Evolutionary conservation across 495 filamentous ascomycete genomes (phyloP).

Genomic region (Achaetomiella virescens): DNA sequence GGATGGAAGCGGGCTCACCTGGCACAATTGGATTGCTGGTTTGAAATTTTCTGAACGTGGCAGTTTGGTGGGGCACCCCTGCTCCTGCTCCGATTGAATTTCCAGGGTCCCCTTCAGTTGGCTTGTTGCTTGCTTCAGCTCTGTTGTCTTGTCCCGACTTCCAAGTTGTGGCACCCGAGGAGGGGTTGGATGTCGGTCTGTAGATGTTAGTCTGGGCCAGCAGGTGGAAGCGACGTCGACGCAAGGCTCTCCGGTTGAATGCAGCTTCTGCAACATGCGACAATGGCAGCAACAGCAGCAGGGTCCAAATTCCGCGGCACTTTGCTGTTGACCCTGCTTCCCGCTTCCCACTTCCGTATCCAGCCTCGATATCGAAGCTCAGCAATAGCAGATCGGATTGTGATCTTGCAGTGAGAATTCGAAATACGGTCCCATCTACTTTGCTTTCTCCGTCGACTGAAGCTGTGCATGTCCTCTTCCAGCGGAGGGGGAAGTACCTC

Average conservation of each 20-base stretch:
- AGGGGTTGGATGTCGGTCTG: conserved; percentile 11
- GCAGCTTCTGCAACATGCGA: conserved; percentile 23
- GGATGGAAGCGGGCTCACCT: conserved; percentile 14
- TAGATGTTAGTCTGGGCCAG: not conserved
- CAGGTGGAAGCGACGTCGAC: conserved; percentile 12
- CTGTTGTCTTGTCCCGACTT: not conserved
- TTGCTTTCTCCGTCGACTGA: not conserved
- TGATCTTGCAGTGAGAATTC: too few relatives aligned
- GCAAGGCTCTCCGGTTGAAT: conserved; percentile 26
- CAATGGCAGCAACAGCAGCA: not conserved
- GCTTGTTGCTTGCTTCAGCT: not conserved
- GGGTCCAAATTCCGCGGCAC: not conserved
- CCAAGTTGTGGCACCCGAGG: not conserved
- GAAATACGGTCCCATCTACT: too few relatives aligned
- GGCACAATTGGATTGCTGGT: conserved; percentile 22
- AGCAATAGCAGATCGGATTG: too few relatives aligned
- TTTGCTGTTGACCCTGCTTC: not conserved
- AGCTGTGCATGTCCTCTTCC: not conserved
- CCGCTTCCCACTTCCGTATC: not conserved
- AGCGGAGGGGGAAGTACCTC: not conserved
- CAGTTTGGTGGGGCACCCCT: conserved; percentile 28
- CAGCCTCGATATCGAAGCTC: not conserved
- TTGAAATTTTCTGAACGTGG: conserved; percentile 31
- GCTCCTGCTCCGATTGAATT: conserved; percentile 22
- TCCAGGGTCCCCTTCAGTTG: too few relatives aligned